phyloP scores from a whole-genome alignment of 441 rosid species.

The Dalechampia spathulata region DNA sequence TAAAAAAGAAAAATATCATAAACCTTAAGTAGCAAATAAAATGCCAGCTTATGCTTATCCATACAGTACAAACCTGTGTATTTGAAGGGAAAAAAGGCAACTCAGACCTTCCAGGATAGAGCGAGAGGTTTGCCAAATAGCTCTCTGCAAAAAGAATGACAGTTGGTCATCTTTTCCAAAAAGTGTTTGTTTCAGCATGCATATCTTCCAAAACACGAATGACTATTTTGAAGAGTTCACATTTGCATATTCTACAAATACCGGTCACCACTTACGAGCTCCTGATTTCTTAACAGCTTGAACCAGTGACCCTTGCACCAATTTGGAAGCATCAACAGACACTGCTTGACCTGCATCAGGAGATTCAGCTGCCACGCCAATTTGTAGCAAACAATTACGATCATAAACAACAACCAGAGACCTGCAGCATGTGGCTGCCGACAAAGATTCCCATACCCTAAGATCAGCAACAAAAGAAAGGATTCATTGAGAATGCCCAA shows the following conservation, averaged over 20 bases:
- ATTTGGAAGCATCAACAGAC: conserved; percentile 41
- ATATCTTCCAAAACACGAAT: conserved; percentile 1
- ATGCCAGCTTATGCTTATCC: background rate
- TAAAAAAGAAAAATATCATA: no score
- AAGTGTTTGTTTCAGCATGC: background rate
- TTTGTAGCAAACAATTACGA: conserved; percentile 48
- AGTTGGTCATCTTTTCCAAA: conserved; percentile 1
- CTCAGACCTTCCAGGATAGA: conserved; percentile 78
- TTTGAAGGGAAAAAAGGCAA: conserved; percentile 73
- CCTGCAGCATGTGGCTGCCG: conserved; percentile 56
- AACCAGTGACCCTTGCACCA: conserved; percentile 65
- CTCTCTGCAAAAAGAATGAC: conserved; percentile 41
- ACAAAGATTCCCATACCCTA: conserved; percentile 82
- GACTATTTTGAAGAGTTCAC: background rate
- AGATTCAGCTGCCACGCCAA: conserved; percentile 68
- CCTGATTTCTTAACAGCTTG: conserved; percentile 56
- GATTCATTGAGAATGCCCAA: background rate
- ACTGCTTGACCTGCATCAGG: conserved; percentile 27
- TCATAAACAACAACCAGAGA: conserved; percentile 65
- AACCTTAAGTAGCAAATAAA: conserved; percentile 6
- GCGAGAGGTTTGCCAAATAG: conserved; percentile 82
- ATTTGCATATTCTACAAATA: background rate
- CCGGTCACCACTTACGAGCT: conserved; percentile 45
- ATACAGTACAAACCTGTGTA: conserved; percentile 45
- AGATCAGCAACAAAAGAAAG: conserved; percentile 11